phyloP scores from a whole-genome alignment of 2,329 filamentous ascomycete species.

The Pseudocercospora pini-densiflorae region DNA sequence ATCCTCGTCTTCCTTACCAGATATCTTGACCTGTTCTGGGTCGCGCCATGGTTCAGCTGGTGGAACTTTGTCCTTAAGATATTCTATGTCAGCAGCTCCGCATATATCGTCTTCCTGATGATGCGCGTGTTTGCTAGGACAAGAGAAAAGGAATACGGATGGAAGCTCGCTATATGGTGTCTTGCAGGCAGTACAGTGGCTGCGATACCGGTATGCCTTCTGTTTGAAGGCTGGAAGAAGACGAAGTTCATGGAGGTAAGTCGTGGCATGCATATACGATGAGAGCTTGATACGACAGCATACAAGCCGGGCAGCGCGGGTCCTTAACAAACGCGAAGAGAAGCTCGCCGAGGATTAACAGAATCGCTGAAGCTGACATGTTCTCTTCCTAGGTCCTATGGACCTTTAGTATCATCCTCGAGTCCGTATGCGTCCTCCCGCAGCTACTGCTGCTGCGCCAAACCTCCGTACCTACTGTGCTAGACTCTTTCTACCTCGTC shows the following conservation, averaged over 20 bases:
- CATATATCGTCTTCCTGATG: conserved; percentile 90
- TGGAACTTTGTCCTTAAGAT: conserved; percentile 88
- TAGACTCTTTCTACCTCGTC: conserved; percentile 94
- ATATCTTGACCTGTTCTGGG: conserved; percentile 73
- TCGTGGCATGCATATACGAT: neutral
- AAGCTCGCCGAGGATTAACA: no score
- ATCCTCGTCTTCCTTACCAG: conserved; percentile 81
- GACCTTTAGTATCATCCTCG: conserved; percentile 89
- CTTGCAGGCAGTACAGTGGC: conserved; percentile 67
- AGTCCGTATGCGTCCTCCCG: conserved; percentile 87
- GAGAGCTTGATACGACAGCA: no score
- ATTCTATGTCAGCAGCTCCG: conserved; percentile 81
- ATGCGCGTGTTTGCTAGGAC: conserved; percentile 83
- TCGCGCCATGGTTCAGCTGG: conserved; percentile 40
- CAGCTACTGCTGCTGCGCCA: conserved; percentile 91
- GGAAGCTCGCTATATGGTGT: conserved; percentile 80
- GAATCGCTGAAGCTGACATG: conserved; percentile 1
- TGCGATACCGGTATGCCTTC: conserved; percentile 73
- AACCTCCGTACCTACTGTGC: conserved; percentile 93
- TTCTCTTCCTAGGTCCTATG: conserved; percentile 67
- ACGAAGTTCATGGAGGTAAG: conserved; percentile 38
- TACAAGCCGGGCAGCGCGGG: neutral
- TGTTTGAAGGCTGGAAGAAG: conserved; percentile 58
- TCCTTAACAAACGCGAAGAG: neutral
- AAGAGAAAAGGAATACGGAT: conserved; percentile 88